Evolutionary conservation across 305 asterid genomes (phyloP).

Genomic region (Ilex paraguariensis): DNA sequence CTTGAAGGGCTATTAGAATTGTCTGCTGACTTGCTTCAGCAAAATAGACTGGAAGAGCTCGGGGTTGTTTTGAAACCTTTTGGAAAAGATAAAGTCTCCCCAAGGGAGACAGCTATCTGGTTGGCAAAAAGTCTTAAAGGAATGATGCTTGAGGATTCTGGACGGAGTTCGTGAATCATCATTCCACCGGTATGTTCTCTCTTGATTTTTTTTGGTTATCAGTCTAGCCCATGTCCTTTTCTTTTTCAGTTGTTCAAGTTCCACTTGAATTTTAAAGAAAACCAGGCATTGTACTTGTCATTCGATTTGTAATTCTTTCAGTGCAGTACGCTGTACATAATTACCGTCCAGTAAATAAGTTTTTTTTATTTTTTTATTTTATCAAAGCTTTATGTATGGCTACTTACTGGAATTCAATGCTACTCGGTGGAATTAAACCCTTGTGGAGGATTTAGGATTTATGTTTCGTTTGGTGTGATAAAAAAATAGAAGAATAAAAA

Average conservation of each 20-base stretch:
- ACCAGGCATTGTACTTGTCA: not conserved
- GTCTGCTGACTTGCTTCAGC: conserved; percentile 93
- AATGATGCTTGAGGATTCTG: conserved; percentile 81
- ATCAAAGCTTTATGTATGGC: too few relatives aligned
- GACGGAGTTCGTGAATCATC: conserved; percentile 43
- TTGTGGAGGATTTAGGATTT: too few relatives aligned
- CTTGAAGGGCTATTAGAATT: conserved; percentile 91
- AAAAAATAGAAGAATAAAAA: too few relatives aligned
- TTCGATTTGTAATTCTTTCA: not conserved
- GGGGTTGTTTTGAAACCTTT: conserved; percentile 87
- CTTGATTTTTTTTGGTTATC: conserved; percentile 7
- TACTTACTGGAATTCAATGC: too few relatives aligned
- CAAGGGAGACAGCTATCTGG: conserved; percentile 99
- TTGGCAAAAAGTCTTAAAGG: conserved; percentile 96
- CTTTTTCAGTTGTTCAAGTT: not conserved
- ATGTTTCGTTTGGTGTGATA: too few relatives aligned
- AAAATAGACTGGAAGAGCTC: conserved; percentile 81
- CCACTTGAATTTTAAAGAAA: conserved; percentile 7
- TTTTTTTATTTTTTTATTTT: too few relatives aligned
- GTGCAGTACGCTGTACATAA: conserved; percentile 4
- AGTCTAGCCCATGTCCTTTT: not conserved
- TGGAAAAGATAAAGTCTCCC: conserved; percentile 93
- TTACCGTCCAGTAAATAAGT: not conserved
- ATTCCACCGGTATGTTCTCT: conserved; percentile 7
- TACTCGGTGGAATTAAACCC: too few relatives aligned